Percentiles rank a stretch among this genome's conserved stretches.
Conservation (phyloP, 2,329 filamentous ascomycete genomes). For the Pleomassaria siparia region DNA sequence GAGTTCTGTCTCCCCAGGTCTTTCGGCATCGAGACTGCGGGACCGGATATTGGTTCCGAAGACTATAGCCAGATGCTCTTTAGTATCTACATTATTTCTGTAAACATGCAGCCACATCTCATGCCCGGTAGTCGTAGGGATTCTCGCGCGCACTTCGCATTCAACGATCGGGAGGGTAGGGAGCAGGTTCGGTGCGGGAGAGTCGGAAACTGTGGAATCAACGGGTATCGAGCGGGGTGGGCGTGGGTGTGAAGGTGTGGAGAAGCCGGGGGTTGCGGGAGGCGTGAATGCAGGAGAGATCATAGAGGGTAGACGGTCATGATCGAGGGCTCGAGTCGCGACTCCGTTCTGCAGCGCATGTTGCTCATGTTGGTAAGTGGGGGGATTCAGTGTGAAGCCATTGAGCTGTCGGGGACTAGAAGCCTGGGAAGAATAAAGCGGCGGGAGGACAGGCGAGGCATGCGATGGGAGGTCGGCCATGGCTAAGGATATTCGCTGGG, state of each 20-base stretch:
- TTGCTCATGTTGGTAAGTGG: slow-evolving; percentile 20
- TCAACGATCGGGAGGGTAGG: slow-evolving; percentile 79
- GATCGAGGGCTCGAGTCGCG: background rate
- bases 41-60: slow-evolving; percentile 83
- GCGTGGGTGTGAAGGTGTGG: slow-evolving; percentile 36
- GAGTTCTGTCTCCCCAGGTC: slow-evolving; percentile 79
- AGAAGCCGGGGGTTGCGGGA: slow-evolving; percentile 39
- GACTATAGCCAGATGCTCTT: slow-evolving; percentile 96
- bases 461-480: slow-evolving; percentile 61
- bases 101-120: slow-evolving; percentile 98
- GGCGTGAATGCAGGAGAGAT: slow-evolving; percentile 51
- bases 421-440: slow-evolving; percentile 57
- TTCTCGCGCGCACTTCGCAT: slow-evolving; percentile 91
- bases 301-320: slow-evolving; percentile 37
- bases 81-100: slow-evolving; percentile 87
- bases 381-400: slow-evolving; percentile 37
- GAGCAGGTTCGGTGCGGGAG: slow-evolving; percentile 70
- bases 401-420: slow-evolving; percentile 43
- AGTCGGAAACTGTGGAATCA: slow-evolving; percentile 35
- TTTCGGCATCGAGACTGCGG: slow-evolving; percentile 68
- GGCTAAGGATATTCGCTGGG: slow-evolving; percentile 10
- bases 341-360: slow-evolving; percentile 20
- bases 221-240: slow-evolving; percentile 47
- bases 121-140: slow-evolving; percentile 85
- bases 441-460: slow-evolving; percentile 53